Evolutionary conservation across 1,284 basidiomycete species (phyloP).

Genomic region (Anthracocystis walkeri): DNA sequence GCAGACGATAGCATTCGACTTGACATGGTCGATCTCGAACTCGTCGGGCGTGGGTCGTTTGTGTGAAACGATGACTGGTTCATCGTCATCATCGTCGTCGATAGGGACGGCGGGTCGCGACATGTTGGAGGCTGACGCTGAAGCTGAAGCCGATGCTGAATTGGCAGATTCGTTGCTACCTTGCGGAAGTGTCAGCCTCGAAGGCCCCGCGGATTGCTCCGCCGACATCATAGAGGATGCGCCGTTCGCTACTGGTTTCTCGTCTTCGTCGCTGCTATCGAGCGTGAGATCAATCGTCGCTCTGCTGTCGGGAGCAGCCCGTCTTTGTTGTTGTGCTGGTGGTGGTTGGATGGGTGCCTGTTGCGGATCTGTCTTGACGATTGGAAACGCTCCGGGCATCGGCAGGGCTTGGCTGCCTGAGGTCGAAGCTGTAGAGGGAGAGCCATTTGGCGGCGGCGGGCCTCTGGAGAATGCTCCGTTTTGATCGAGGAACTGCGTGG

Average conservation of each 20-base stretch:
- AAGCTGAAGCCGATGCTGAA: neutral
- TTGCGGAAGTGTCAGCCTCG: conserved; percentile 5
- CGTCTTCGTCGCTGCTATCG: conserved; percentile 40
- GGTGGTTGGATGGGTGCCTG: neutral
- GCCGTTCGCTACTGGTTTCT: conserved; percentile 13
- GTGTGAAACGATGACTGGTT: conserved; percentile 52
- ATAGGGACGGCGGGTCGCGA: conserved; percentile 3
- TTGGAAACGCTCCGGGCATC: conserved; percentile 19
- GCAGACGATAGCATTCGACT: conserved; percentile 59
- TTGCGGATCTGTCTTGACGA: neutral
- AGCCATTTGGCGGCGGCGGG: neutral
- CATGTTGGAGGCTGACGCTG: neutral
- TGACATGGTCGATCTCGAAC: conserved; percentile 45
- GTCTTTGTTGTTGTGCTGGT: neutral
- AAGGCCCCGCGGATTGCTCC: neutral
- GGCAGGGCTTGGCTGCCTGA: neutral
- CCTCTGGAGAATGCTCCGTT: conserved; percentile 40
- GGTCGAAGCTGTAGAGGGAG: neutral
- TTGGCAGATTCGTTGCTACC: conserved; percentile 1
- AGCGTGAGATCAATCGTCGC: conserved; percentile 46
- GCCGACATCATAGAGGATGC: neutral
- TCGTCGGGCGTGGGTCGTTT: conserved; percentile 29
- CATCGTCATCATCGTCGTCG: conserved; percentile 56
- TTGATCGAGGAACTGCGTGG: conserved; percentile 52
- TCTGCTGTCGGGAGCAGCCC: no score